Conservation (phyloP, 2,329 filamentous ascomycete species). For the Domatiomyces catenatus region DNA sequence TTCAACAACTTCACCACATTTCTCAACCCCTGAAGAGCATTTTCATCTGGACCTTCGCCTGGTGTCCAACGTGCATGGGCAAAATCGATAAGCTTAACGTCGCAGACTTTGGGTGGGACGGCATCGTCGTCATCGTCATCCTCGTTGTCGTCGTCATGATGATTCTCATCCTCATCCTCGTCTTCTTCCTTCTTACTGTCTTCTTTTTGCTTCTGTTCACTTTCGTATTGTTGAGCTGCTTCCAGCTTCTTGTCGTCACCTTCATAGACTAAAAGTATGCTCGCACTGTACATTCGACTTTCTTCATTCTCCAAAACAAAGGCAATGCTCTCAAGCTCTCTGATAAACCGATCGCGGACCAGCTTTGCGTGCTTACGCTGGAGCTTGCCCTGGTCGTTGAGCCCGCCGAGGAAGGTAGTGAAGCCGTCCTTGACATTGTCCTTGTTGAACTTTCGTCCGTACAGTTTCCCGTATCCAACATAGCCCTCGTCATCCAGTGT, state of each 20-base stretch:
- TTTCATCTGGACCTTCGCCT: constrained; percentile 73
- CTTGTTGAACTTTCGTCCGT: constrained; percentile 44
- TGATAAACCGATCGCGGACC: constrained; percentile 27
- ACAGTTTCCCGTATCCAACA: constrained; percentile 50
- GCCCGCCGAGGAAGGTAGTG: constrained; percentile 37
- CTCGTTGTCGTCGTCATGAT: constrained; percentile 35
- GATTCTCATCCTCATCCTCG: constrained; percentile 23
- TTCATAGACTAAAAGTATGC: constrained; percentile 51
- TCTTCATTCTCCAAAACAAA: constrained; percentile 40
- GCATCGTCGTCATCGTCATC: constrained; percentile 43
- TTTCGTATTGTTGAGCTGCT: constrained; percentile 31
- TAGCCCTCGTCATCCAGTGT: constrained; percentile 36
- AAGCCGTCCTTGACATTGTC: constrained; percentile 42
- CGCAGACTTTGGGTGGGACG: constrained; percentile 50
- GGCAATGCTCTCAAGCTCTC: constrained; percentile 30
- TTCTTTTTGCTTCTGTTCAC: constrained; percentile 19
- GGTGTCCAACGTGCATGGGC: constrained; percentile 78
- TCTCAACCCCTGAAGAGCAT: constrained; percentile 57
- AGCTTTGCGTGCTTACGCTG: constrained; percentile 29
- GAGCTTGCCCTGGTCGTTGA: constrained; percentile 2
- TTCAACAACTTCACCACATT: constrained; percentile 58
- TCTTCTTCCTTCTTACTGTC: constrained; percentile 19
- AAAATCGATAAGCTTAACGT: constrained; percentile 88
- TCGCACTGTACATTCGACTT: constrained; percentile 53
- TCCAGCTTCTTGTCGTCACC: constrained; percentile 43